A percentile compares a stretch with the other conserved stretches of the same genome.
Evolutionary conservation across 73 alveolate genomes (phyloP).

Genomic region (Paramecium tetraurelia): DNA sequence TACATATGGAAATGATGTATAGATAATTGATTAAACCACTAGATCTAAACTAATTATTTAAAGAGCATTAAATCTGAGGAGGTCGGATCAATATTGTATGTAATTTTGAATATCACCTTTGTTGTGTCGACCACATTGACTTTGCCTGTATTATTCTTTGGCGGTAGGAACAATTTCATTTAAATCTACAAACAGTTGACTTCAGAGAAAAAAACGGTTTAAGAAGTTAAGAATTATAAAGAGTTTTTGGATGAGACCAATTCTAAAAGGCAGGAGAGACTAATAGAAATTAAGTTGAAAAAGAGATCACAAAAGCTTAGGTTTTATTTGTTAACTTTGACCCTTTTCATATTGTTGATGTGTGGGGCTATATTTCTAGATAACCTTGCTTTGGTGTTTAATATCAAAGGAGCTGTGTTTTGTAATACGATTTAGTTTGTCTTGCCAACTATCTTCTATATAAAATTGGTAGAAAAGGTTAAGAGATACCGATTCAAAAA

Average conservation of each 20-base stretch:
- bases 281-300: not conserved
- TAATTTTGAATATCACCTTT: not conserved
- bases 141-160: slow-evolving; percentile 28
- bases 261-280: not conserved
- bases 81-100: slow-evolving; percentile 23
- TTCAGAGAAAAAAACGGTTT: not conserved
- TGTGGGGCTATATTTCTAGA: slow-evolving; percentile 10
- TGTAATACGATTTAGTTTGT: slow-evolving; percentile 19
- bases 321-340: not conserved
- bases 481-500: not conserved
- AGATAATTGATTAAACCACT: not conserved
- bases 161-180: slow-evolving; percentile 37
- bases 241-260: not conserved
- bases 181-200: not conserved
- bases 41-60: slow-evolving; percentile 39
- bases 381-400: not conserved
- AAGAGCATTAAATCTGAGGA: not conserved
- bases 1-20: slow-evolving; percentile 34
- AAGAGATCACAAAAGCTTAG: not conserved
- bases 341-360: not conserved
- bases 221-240: not conserved
- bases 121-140: slow-evolving; percentile 27
- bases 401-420: slow-evolving; percentile 17
- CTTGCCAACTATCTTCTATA: slow-evolving; percentile 9
- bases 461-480: not conserved